Conservation (phyloP, 2,329 filamentous ascomycete genomes). For the Microdochium paspali region DNA sequence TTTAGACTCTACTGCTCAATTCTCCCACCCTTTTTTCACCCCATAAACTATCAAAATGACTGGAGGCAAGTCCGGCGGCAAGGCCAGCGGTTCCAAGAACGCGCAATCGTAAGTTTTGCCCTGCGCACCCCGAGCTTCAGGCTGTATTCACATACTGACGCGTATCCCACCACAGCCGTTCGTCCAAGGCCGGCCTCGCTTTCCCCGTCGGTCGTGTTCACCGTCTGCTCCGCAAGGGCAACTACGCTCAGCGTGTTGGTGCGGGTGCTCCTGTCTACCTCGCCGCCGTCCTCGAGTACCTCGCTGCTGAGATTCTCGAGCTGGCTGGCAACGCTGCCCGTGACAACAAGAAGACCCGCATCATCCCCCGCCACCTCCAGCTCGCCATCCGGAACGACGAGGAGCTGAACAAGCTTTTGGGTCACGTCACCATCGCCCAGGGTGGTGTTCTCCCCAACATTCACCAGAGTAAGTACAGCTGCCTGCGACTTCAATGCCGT, state of each 20-base stretch:
- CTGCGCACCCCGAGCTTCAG: neutral
- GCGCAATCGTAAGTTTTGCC: constrained; percentile 81
- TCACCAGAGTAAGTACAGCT: constrained; percentile 70
- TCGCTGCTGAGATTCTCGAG: constrained; percentile 97
- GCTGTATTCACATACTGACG: constrained; percentile 25
- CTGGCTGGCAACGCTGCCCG: constrained; percentile 96
- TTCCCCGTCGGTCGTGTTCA: constrained; percentile 99
- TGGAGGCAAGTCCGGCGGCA: constrained; percentile 99
- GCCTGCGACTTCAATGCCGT: constrained; percentile 1
- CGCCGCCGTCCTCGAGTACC: constrained; percentile 94
- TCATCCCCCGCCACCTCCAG: constrained; percentile 97
- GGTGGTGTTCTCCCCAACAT: constrained; percentile 97
- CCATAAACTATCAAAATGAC: constrained; percentile 75
- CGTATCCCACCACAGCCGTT: constrained; percentile 55
- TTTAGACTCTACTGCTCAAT: constrained; percentile 8
- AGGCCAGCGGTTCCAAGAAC: constrained; percentile 98
- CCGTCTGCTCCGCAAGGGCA: constrained; percentile 96
- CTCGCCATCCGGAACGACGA: constrained; percentile 99
- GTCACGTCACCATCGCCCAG: constrained; percentile 93
- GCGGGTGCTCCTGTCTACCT: constrained; percentile 96
- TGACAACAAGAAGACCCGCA: constrained; percentile 99
- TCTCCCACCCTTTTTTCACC: constrained; percentile 7
- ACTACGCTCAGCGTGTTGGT: constrained; percentile 99
- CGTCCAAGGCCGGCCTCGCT: constrained; percentile 97
- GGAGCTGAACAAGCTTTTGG: constrained; percentile 98